Conservation (phyloP, 2,329 filamentous ascomycete species). For the Aspergillus tamarii region DNA sequence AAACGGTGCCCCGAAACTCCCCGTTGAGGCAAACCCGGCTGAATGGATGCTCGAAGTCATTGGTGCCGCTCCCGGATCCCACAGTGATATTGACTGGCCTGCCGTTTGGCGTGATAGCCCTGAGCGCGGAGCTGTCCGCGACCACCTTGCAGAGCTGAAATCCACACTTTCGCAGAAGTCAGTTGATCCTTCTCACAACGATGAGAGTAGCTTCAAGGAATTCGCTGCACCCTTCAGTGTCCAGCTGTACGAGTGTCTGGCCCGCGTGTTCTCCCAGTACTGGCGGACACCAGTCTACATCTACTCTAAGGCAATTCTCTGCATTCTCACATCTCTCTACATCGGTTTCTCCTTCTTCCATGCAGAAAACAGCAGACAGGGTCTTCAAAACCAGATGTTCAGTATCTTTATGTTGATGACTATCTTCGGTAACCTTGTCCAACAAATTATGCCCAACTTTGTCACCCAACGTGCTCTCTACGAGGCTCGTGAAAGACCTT, state of each 20-base stretch:
- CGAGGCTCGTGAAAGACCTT: conserved; percentile 63
- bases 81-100: conserved; percentile 68
- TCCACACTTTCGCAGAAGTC: conserved; percentile 46
- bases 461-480: conserved; percentile 62
- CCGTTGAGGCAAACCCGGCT: conserved; percentile 68
- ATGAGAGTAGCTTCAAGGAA: conserved; percentile 68
- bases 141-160: conserved; percentile 58
- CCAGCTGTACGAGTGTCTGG: conserved; percentile 69
- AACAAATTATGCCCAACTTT: conserved; percentile 63
- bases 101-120: conserved; percentile 62
- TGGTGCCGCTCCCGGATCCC: conserved; percentile 65
- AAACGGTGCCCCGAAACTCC: conserved; percentile 65
- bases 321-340: conserved; percentile 68
- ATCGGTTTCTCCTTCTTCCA: conserved; percentile 84
- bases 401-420: conserved; percentile 83
- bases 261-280: conserved; percentile 86
- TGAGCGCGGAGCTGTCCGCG: conserved; percentile 60
- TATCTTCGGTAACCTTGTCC: conserved; percentile 67
- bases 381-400: conserved; percentile 89
- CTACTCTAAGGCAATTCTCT: conserved; percentile 77
- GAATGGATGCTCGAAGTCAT: conserved; percentile 71
- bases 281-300: conserved; percentile 90
- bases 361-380: conserved; percentile 73
- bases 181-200: conserved; percentile 36
- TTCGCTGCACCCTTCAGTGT: conserved; percentile 75